phyloP scores from a whole-genome alignment of 225 moss, liverwort and hornwort species.

The Antitrichia curtipendula region DNA sequence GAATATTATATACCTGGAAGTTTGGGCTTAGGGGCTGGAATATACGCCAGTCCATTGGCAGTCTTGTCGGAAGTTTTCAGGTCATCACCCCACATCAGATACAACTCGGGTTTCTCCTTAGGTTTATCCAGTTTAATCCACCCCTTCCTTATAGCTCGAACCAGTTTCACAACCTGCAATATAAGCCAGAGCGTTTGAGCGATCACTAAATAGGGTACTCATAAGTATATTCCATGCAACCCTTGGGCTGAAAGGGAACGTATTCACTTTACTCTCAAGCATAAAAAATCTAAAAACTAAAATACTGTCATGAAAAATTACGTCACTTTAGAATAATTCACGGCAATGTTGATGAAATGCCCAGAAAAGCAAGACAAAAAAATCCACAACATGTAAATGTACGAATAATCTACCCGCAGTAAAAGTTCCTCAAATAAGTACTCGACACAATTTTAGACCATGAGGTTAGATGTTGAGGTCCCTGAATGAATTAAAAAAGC shows the following conservation, averaged over 20 bases:
- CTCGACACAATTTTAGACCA: background rate
- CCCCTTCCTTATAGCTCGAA: slow-evolving; percentile 85
- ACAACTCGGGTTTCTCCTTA: slow-evolving; percentile 72
- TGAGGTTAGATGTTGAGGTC: background rate
- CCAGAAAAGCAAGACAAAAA: background rate
- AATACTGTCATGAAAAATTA: background rate
- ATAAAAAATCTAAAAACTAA: background rate
- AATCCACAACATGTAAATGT: background rate
- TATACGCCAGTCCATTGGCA: slow-evolving; percentile 82
- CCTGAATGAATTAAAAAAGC: background rate
- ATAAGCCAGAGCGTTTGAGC: background rate
- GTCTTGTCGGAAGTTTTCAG: slow-evolving; percentile 54
- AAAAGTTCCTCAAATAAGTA: background rate
- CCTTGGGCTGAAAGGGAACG: background rate
- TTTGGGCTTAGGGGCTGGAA: slow-evolving; percentile 87
- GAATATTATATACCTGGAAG: slow-evolving; percentile 44
- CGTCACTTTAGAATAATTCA: background rate
- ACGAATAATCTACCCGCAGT: background rate
- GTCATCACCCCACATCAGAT: slow-evolving; percentile 92
- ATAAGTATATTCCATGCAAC: background rate
- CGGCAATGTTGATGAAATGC: background rate
- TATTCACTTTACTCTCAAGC: background rate
- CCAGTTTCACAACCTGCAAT: slow-evolving; percentile 88
- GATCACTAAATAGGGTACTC: background rate
- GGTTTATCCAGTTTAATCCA: slow-evolving; percentile 79